Base-by-base conservation (phyloP, 768 basidiomycete genomes). In the Pulveroboletus frians region DNA sequence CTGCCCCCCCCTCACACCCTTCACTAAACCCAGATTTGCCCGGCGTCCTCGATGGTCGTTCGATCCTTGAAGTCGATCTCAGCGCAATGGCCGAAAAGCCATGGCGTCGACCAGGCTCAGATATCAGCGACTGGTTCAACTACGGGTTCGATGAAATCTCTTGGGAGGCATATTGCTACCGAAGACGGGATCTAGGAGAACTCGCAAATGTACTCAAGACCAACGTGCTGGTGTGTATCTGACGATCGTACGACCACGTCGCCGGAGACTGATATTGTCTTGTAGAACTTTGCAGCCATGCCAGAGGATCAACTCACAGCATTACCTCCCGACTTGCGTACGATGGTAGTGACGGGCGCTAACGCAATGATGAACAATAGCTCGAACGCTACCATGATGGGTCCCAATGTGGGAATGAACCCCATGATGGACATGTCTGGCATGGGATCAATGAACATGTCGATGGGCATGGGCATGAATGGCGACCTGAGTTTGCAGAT, bases 81-180 rank as follows among this genome's bases (percentile, higher is more conserved):
- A 76, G 66, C 39, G 79, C 81, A 23, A 74, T 87, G 73, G 70
- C 77, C 9, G 88, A 91, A 53, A 95, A 95, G 62, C 84, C 85
- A 4, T 99, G 96, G 96, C 74, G 96, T 53, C 71, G 84, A 50
- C 88, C 93, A 8, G 96, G 96, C 30, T 84, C 89, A 4, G 92
- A 96, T 72, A 76, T 96, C 52, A 87, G 88, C 57, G 94, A 97
- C 71, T 99, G 93, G 88, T 99, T 99, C 71, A 98, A 99, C 69
- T 98, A 96, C 58, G 96, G 96, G 0, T 98, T 98, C 61, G 96
- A 99, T 67, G 96, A 99, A 69, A 78, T 90, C 14, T 88, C 88
- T 30, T 99, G 93, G 92, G 89, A 92, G 62, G 85, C 84, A 36
- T 99, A 95, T 61, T 89, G 85, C 58, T 86, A 88, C 67, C 79